Evolutionary conservation across 2,329 filamentous ascomycete genomes (phyloP), one percentile per base, ranked within the genome.

Genomic region (Ophiostoma novo-ulmi): DNA sequence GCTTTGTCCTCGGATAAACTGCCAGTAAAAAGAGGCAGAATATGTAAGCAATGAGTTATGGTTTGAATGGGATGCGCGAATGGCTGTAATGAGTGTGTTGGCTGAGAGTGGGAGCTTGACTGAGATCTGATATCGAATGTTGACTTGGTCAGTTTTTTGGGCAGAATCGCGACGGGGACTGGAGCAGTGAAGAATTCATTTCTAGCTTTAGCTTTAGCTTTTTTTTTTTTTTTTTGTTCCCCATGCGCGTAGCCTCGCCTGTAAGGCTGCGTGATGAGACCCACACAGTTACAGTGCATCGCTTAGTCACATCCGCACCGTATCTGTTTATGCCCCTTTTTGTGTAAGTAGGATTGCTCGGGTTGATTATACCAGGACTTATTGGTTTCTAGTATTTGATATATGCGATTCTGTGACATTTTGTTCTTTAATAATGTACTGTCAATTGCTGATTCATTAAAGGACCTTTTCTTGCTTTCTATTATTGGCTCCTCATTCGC

Each of bases 211-310:
- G 58, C 58, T 31, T 17, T 35, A 31, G 26, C 31, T 63, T 63
- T 63, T 63, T 63, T 63, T 36, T 63, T 63, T 63, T 65, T 65
- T 41, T 65, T 65, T 65, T 10, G n/a, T 36, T 65, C 36, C n/a
- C 20, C 36, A 39, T 39, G 17, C 63, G 63, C 63, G 63, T 65
- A 65, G 63, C 63, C 63, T 65, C 63, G 63, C 36, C 63, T 39
- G 36, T 65, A 65, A 65, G 63, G 63, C 63, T 65, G 63, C 63
- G 63, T 17, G 61, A 36, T 4, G 22, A 0, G 63, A 38, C 36
- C 63, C 63, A 65, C 63, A 64, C 36, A 65, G 61, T 38, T 65
- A 39, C 36, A 65, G 63, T 65, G 61, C 3, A 13, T 3, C 20
- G 31, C 35, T 64, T 38, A 64, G 61, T 38, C 31, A 36, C 7